Base-by-base conservation (phyloP, 768 basidiomycete genomes). In the Serpula lacrymans region DNA sequence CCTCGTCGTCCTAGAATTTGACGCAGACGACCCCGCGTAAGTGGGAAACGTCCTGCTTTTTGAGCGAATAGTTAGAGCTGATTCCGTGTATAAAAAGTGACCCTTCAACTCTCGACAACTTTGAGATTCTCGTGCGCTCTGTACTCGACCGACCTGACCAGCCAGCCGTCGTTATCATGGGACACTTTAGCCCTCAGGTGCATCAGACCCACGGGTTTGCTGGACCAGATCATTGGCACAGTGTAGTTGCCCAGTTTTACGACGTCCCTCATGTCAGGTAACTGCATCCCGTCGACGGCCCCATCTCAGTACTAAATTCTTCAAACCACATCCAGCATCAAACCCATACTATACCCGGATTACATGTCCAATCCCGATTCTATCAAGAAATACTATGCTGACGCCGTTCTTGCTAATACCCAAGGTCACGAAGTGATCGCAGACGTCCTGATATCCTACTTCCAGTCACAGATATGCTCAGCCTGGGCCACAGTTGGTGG, bases 1-100 rank as follows among this genome's bases (percentile, higher is more conserved):
- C 71, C 74, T 99, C 40, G 85, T 98, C 44, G 90, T 99, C 51
- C 67, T 99, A 45, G 95, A 99, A 59, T 87, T 99, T 26, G 96
- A 97, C 58, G 75, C 83, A 5, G 91, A 95, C 23, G 95, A 99
- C 56, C 70, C 80, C 27, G 77, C 82, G 90, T 93, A 59, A 58
- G 92, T 74, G 22, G 22, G 21, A 5, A 4, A 14, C 16, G 13
- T 10, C 18, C 10, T 31, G 5, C n/a, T 5, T 25, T 22, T 23
- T 32, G 25, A 37, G n/a, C 41, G 16, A 25, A 28, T 35, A 16
- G 23, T 23, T 33, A n/a, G 31, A 33, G 20, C 6, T 6, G 31
- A 6, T 14, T 8, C 6, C 27, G 10, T 28, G 34, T 9, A 31
- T 27, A 41, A 43, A 27, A 54, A 91, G 89, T 29, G 84, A 88